Conservation (phyloP, 257 asterid genomes). For the Anisodus tanguticus region DNA sequence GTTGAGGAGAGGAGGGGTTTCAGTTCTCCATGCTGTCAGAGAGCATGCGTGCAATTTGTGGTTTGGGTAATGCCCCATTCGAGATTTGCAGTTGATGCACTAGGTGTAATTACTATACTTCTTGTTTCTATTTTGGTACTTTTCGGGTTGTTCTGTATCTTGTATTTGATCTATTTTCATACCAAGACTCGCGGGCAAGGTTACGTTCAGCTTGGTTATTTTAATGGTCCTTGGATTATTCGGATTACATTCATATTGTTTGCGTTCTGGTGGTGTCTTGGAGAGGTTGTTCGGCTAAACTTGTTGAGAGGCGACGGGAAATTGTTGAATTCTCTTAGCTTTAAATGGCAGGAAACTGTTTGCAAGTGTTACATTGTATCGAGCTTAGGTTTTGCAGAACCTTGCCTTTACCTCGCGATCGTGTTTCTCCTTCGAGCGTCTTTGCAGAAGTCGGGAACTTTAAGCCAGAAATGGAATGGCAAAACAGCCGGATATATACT, state of each 20-base stretch:
- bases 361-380: constrained; percentile 86
- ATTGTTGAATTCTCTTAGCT: constrained; percentile 56
- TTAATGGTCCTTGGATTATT: constrained; percentile 83
- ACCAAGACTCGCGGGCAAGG: constrained; percentile 54
- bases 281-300: constrained; percentile 69
- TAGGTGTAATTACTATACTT: constrained; percentile 77
- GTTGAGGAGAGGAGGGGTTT: constrained; percentile 41
- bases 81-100: constrained; percentile 84
- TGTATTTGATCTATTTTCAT: constrained; percentile 64
- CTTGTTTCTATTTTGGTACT: constrained; percentile 70
- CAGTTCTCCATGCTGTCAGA: constrained; percentile 67
- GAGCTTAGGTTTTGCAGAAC: constrained; percentile 86
- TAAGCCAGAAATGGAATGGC: constrained; percentile 67
- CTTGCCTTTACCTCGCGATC: constrained; percentile 74
- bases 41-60: constrained; percentile 88
- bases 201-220: constrained; percentile 59
- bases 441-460: constrained; percentile 62
- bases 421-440: constrained; percentile 79
- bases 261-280: constrained; percentile 76
- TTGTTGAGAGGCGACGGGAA: constrained; percentile 60
- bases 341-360: constrained; percentile 72
- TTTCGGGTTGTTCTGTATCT: constrained; percentile 60
- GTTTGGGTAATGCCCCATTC: constrained; percentile 90
- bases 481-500: constrained; percentile 63
- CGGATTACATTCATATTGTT: constrained; percentile 57